These are phyloP conservation scores for Lactifluus echinatus DNA, from an alignment of 768 basidiomycete species.

Conservation along the genomic window DNA sequence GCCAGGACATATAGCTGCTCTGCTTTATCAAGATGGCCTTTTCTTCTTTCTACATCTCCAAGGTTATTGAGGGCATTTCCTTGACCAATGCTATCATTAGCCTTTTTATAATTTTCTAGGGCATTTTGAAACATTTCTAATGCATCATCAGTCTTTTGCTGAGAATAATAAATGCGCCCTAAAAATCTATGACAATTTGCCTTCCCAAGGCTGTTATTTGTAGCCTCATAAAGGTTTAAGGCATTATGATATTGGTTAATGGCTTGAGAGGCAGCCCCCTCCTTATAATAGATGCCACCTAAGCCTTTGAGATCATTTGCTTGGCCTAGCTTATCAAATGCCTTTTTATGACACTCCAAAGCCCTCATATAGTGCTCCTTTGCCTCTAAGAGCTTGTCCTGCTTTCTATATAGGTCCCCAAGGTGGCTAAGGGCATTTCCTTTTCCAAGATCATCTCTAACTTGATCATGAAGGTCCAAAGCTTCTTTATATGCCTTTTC, in stretches of 20 bases:
- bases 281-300: slow-evolving; percentile 5
- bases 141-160: not conserved
- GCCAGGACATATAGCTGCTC: slow-evolving; percentile 3
- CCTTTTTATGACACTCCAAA: slow-evolving; percentile 1
- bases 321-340: slow-evolving; percentile 12
- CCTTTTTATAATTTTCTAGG: not conserved
- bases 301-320: slow-evolving; percentile 19
- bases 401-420: slow-evolving; percentile 13
- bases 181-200: slow-evolving; percentile 10
- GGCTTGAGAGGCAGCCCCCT: not conserved
- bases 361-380: slow-evolving; percentile 1
- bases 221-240: not conserved
- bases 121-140: slow-evolving; percentile 6
- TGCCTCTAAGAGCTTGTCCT: slow-evolving; percentile 6
- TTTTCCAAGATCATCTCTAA: slow-evolving; percentile 11
- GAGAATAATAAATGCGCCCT: slow-evolving; percentile 1
- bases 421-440: slow-evolving; percentile 11
- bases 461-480: slow-evolving; percentile 1
- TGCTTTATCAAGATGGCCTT: not conserved
- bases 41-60: slow-evolving; percentile 12
- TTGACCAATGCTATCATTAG: slow-evolving; percentile 10
- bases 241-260: slow-evolving; percentile 1
- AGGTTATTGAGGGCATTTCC: slow-evolving; percentile 6
- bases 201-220: slow-evolving; percentile 6
- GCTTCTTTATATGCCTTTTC: slow-evolving; percentile 5